Percentiles rank a stretch among this genome's conserved stretches.
phyloP scores from a whole-genome alignment of 768 basidiomycete species.

The Lyophyllum atratum region DNA sequence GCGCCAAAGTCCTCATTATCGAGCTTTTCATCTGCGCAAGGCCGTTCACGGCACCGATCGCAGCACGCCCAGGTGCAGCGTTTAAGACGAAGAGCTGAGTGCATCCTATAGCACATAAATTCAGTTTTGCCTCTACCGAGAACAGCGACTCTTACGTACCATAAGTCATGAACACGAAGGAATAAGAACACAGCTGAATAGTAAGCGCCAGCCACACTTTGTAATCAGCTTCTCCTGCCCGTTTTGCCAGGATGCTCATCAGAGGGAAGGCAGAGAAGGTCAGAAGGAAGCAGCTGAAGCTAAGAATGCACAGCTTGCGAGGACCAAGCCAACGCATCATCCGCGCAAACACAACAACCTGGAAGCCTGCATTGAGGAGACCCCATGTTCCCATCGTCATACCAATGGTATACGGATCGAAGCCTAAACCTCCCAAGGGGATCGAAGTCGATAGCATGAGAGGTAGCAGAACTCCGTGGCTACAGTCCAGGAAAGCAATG shows the following conservation, averaged over 20 bases:
- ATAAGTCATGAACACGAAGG: conserved; percentile 35
- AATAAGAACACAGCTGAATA: conserved; percentile 20
- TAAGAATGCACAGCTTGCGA: conserved; percentile 32
- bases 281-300: conserved; percentile 28
- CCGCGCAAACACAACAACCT: conserved; percentile 33
- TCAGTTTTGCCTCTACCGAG: not conserved
- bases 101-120: conserved; percentile 2
- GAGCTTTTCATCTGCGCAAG: conserved; percentile 54
- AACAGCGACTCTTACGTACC: conserved; percentile 25
- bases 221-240: conserved; percentile 24
- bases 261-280: conserved; percentile 38
- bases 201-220: conserved; percentile 33
- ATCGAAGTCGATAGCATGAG: conserved; percentile 47
- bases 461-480: conserved; percentile 39
- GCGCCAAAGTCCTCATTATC: conserved; percentile 50
- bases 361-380: conserved; percentile 35
- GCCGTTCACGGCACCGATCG: conserved; percentile 45
- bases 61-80: conserved; percentile 11
- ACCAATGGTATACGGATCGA: conserved; percentile 46
- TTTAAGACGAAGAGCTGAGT: conserved; percentile 16
- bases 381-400: conserved; percentile 36
- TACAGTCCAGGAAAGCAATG: conserved; percentile 44
- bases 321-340: conserved; percentile 36
- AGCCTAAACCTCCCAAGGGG: conserved; percentile 42
- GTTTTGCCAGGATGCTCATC: conserved; percentile 32